Conservation (phyloP, 768 basidiomycete species). For the Coprinopsis marcescibilis region DNA sequence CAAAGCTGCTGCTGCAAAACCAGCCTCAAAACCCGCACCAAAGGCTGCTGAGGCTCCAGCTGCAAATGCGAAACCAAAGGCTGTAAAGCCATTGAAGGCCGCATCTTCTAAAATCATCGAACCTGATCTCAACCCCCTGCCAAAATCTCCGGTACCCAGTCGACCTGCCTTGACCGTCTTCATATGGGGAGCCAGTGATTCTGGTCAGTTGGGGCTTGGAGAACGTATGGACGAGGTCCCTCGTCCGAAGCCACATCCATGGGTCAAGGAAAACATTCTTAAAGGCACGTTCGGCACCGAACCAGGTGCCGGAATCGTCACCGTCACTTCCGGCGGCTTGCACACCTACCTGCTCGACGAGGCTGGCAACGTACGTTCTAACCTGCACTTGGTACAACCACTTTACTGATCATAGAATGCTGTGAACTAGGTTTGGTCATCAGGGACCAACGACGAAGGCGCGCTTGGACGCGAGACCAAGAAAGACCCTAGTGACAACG, state of each 20-base stretch:
- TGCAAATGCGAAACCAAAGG: not conserved
- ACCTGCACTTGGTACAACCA: not conserved
- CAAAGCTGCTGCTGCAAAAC: not conserved
- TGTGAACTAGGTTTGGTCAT: conserved; percentile 4
- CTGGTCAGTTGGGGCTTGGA: conserved; percentile 4
- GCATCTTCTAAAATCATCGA: not conserved
- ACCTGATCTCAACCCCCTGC: not conserved
- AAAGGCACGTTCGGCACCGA: conserved; percentile 1
- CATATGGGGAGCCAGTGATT: conserved; percentile 3
- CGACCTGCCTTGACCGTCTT: not conserved
- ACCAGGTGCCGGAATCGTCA: conserved; percentile 1
- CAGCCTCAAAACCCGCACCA: not conserved
- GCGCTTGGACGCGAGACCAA: conserved; percentile 1
- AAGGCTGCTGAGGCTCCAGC: not conserved
- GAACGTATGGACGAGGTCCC: not conserved
- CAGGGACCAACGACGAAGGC: conserved; percentile 7
- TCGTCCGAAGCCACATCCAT: not conserved
- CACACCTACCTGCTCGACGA: conserved; percentile 7
- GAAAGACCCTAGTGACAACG: not conserved
- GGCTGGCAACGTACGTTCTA: conserved; percentile 1
- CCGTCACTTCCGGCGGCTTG: conserved; percentile 1
- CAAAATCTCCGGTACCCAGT: not conserved
- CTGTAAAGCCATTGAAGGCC: not conserved
- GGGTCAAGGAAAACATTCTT: not conserved
- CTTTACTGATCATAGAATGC: not conserved